Base-by-base conservation (phyloP, 805 yeast species). In the Peterozyma xylosa region DNA sequence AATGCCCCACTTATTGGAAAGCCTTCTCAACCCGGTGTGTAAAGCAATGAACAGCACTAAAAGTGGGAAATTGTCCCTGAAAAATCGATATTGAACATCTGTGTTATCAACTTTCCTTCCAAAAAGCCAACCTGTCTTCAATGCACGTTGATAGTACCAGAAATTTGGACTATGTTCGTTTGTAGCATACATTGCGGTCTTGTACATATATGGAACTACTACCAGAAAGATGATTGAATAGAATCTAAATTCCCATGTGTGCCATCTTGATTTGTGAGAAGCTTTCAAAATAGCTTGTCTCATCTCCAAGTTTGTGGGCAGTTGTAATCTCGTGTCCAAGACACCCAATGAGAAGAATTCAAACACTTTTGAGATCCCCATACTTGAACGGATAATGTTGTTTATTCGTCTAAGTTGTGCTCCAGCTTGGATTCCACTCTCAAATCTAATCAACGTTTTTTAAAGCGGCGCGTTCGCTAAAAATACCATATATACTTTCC, bases 71-170 rank as follows among this genome's bases (percentile, higher is more conserved):
- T 89, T 89, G 57, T 85, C 82, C 53, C 99, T 74, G 58, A 93
- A 88, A 55, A 89, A 87, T 21, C 86, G 64, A 57, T 91, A 93
- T 61, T 93, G 99, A 30, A 72, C 69, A 59, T 93, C 99, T 5
- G 96, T 84, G 58, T 91, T 90, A 60, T 93, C 99, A 36, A 88
- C 95, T 61, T 82, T 84, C 21, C 96, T 66, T 9, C 96, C 96
- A 57, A 83, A 77, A 53, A 89, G 65, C 98, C 98, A 91, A 4
- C 99, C 98, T 5, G 78, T 69, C 29, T 82, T 71, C 42, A 91
- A 67, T 34, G 82, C 64, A 41, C 76, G 73, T 50, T 74, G 73
- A 56, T 74, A 88, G 41, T 67, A 67, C 15, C 73, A 71, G 57
- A 82, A 91, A 56, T 88, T 88, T 10, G 84, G 81, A 54, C 86